Conservation (phyloP, 441 rosid species). For the Croton laevigatus region DNA sequence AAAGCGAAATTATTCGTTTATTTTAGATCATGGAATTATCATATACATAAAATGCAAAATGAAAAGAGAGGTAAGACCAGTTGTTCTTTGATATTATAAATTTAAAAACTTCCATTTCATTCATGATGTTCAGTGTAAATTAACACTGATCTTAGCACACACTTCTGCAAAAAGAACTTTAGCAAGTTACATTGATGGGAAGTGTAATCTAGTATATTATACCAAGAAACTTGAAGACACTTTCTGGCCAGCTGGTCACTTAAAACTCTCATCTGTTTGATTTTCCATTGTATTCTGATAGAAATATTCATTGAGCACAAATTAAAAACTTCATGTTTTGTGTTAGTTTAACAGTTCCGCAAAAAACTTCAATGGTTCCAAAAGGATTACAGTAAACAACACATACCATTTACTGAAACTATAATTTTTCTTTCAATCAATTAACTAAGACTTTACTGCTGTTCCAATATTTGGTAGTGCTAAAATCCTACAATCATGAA, state of each 20-base stretch:
- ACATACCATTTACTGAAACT: background rate
- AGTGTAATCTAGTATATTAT: background rate
- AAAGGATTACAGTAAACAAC: background rate
- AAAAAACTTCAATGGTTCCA: background rate
- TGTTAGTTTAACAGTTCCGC: background rate
- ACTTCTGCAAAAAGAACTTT: background rate
- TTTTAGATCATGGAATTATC: conserved; percentile 2
- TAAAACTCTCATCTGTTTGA: background rate
- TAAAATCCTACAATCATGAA: no score
- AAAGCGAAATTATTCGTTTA: conserved; percentile 15
- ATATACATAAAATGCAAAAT: background rate
- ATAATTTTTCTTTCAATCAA: no score
- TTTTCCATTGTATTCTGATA: background rate
- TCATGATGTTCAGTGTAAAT: background rate
- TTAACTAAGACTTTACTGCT: background rate
- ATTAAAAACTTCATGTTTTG: background rate
- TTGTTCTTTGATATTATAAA: conserved; percentile 7
- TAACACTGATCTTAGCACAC: background rate
- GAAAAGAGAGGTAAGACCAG: background rate
- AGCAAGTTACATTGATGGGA: background rate
- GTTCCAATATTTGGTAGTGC: background rate
- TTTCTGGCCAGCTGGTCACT: conserved; percentile 3
- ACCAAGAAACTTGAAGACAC: background rate
- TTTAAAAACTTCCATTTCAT: background rate
- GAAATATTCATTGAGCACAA: background rate